Evolutionary conservation across 2,329 filamentous ascomycete species (phyloP).

Genomic region (Fusarium sacchari): DNA sequence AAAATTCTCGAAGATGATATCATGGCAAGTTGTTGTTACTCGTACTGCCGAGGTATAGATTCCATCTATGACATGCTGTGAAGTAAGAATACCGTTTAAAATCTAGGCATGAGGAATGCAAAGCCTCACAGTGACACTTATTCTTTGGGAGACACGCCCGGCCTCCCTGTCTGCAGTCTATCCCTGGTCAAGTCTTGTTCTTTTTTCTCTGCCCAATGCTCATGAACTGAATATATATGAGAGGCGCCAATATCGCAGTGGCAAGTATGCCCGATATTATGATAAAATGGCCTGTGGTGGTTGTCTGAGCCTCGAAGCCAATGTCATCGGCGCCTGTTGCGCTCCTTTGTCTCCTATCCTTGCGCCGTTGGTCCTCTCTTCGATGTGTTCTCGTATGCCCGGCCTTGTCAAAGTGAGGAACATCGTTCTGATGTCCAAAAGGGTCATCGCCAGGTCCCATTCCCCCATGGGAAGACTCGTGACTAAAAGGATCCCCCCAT

Average conservation of each 20-base stretch:
- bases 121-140: background rate
- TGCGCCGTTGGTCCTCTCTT: conserved; percentile 63
- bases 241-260: conserved; percentile 58
- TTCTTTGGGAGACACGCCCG: background rate
- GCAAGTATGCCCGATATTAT: conserved; percentile 60
- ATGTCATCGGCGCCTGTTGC: conserved; percentile 53
- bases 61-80: background rate
- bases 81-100: background rate
- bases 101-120: background rate
- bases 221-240: conserved; percentile 53
- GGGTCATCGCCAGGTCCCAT: conserved; percentile 69
- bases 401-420: conserved; percentile 81
- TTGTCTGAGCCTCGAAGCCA: conserved; percentile 55
- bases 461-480: conserved; percentile 50
- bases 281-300: conserved; percentile 58
- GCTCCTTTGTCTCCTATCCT: conserved; percentile 48
- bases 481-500: conserved; percentile 38
- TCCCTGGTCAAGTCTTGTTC: conserved; percentile 20
- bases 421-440: conserved; percentile 59
- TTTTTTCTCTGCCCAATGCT: conserved; percentile 47
- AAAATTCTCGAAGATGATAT: conserved; percentile 42
- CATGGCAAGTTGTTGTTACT: conserved; percentile 1
- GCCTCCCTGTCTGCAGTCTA: background rate
- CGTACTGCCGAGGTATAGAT: background rate
- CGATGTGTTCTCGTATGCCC: conserved; percentile 80